phyloP scores from a whole-genome alignment of 768 basidiomycete species.

The Lactifluus rugatus region DNA sequence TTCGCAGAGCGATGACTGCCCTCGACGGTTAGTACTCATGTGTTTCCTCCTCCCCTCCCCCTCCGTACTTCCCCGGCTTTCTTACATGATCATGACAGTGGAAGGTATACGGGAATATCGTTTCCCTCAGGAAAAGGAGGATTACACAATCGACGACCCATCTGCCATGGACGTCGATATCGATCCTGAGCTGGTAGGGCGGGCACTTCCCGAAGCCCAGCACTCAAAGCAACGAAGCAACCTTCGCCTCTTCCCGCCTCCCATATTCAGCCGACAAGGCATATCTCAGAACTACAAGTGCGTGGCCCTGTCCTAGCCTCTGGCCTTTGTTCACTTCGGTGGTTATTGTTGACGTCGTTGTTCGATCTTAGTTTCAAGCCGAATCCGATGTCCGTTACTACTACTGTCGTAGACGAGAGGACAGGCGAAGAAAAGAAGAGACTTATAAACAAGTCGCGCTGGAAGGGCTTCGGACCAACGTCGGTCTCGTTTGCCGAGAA shows the following conservation, averaged over 20 bases:
- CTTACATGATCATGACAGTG: conserved; percentile 35
- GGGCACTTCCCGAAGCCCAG: background rate
- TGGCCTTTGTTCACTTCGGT: background rate
- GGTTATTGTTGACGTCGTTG: background rate
- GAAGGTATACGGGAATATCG: conserved; percentile 60
- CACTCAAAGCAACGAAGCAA: conserved; percentile 36
- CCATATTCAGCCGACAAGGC: conserved; percentile 75
- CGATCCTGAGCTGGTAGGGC: conserved; percentile 36
- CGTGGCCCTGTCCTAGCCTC: background rate
- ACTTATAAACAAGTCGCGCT: conserved; percentile 77
- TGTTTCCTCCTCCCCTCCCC: background rate
- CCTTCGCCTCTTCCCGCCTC: conserved; percentile 76
- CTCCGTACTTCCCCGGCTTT: background rate
- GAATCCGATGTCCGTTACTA: conserved; percentile 62
- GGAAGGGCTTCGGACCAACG: conserved; percentile 73
- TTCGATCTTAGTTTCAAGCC: conserved; percentile 52
- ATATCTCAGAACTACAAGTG: conserved; percentile 81
- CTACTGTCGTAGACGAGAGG: conserved; percentile 57
- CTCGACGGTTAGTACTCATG: conserved; percentile 60
- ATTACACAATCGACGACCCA: conserved; percentile 37
- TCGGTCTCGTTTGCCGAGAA: conserved; percentile 58
- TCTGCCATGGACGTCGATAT: conserved; percentile 33
- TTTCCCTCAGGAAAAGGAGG: conserved; percentile 60
- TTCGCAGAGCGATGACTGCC: conserved; percentile 64
- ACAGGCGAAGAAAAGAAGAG: conserved; percentile 77